Conservation (phyloP, 192 early-diverging fungal species). For the Chytriomyces sp. region DNA sequence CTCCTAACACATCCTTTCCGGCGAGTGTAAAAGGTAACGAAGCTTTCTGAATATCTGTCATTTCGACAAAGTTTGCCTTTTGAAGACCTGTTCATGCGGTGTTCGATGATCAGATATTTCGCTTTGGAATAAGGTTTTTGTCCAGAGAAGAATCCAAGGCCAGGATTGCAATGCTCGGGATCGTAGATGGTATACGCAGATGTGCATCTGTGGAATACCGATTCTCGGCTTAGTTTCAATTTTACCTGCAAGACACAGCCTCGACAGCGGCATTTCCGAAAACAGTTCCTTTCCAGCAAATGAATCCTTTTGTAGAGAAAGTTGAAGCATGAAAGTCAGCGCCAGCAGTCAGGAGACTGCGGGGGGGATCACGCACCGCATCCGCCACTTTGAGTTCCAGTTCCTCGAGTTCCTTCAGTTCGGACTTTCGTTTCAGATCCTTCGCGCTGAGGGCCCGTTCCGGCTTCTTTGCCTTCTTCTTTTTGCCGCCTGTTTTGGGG, state of each 20-base stretch:
- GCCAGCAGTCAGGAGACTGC: neutral
- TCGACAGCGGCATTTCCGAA: conserved; percentile 24
- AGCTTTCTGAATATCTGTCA: conserved; percentile 88
- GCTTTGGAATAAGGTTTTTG: neutral
- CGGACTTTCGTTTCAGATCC: conserved; percentile 26
- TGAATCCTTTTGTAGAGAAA: conserved; percentile 1
- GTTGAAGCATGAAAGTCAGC: neutral
- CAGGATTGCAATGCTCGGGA: too few relatives aligned
- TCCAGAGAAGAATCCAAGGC: neutral
- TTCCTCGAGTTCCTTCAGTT: conserved; percentile 27
- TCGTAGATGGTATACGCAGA: too few relatives aligned
- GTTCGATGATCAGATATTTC: too few relatives aligned
- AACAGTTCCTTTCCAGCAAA: conserved; percentile 23
- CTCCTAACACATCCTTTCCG: conserved; percentile 88
- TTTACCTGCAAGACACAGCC: conserved; percentile 22
- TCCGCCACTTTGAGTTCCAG: conserved; percentile 11
- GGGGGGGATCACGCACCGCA: neutral
- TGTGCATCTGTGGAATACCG: too few relatives aligned
- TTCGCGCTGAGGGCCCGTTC: conserved; percentile 17
- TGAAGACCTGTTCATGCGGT: conserved; percentile 63
- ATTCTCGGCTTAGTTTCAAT: neutral
- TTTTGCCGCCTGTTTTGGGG: conserved; percentile 1
- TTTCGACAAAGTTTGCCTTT: conserved; percentile 83
- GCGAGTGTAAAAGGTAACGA: conserved; percentile 77
- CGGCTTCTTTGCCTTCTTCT: conserved; percentile 22